Conservation (phyloP, 805 yeast species). For the Priceomyces medius region DNA sequence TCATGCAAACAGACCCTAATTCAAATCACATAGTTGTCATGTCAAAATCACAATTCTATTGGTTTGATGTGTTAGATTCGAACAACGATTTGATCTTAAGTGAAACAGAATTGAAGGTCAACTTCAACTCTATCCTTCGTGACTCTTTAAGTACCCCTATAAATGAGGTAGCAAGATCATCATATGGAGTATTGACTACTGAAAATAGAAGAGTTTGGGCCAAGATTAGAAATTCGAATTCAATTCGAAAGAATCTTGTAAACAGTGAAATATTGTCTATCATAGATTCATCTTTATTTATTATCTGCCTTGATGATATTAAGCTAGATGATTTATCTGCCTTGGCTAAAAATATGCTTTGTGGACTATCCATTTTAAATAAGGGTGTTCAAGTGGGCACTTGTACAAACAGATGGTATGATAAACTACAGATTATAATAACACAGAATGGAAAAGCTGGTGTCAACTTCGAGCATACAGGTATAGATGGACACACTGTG, state of each 20-base stretch:
- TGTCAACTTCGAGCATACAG: constrained; percentile 89
- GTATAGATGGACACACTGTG: constrained; percentile 95
- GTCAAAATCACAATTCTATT: constrained; percentile 85
- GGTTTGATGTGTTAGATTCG: constrained; percentile 88
- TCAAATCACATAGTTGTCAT: constrained; percentile 81
- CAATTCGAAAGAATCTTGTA: constrained; percentile 41
- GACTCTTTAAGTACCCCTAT: constrained; percentile 61
- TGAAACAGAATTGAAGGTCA: constrained; percentile 72
- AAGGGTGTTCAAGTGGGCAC: constrained; percentile 92
- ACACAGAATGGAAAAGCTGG: constrained; percentile 92
- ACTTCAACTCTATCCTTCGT: constrained; percentile 69
- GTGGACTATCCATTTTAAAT: constrained; percentile 77
- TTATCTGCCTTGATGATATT: constrained; percentile 80
- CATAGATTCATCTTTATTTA: constrained; percentile 78
- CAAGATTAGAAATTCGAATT: constrained; percentile 53
- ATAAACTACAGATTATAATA: constrained; percentile 81
- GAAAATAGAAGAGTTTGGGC: constrained; percentile 92
- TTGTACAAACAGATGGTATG: constrained; percentile 94
- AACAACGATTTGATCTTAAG: constrained; percentile 68
- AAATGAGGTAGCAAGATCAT: constrained; percentile 65
- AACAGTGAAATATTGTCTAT: constrained; percentile 72
- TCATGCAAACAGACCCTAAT: constrained; percentile 74
- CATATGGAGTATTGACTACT: constrained; percentile 87
- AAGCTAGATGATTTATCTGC: constrained; percentile 61
- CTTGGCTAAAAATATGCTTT: constrained; percentile 78